phyloP scores from a whole-genome alignment of 2,329 filamentous ascomycete species.

The Aspergillus udagawae region DNA sequence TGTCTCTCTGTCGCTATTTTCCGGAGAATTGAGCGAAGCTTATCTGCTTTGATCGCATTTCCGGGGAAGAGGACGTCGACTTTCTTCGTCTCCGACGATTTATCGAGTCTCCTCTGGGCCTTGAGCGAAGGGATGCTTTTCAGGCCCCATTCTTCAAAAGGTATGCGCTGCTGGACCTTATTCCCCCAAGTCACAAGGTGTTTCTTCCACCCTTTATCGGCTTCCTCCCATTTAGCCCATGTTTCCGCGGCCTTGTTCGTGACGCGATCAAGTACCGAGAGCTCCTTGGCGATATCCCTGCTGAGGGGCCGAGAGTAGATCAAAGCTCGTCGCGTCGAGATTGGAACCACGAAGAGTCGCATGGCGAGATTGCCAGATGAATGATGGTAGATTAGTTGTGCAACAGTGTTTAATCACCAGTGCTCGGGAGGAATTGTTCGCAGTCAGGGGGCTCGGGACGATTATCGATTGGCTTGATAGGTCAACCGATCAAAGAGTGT shows the following conservation, averaged over 20 bases:
- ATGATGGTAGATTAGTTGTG: neutral
- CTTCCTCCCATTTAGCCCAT: conserved; percentile 85
- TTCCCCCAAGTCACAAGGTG: conserved; percentile 84
- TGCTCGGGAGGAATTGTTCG: conserved; percentile 5
- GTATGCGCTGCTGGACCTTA: conserved; percentile 75
- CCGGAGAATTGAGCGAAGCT: conserved; percentile 62
- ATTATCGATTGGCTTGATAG: conserved; percentile 19
- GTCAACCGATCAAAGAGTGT: conserved; percentile 14
- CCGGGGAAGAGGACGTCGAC: conserved; percentile 67
- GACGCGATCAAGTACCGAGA: conserved; percentile 63
- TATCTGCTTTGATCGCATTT: conserved; percentile 61
- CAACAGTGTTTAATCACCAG: conserved; percentile 3
- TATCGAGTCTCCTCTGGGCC: conserved; percentile 60
- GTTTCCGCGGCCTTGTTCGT: conserved; percentile 68
- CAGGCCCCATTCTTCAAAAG: conserved; percentile 95
- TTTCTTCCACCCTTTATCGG: conserved; percentile 82
- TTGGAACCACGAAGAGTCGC: conserved; percentile 89
- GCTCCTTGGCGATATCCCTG: conserved; percentile 50
- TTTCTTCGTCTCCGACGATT: conserved; percentile 62
- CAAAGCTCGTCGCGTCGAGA: conserved; percentile 85
- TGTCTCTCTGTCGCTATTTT: conserved; percentile 76
- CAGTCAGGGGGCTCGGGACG: conserved; percentile 11
- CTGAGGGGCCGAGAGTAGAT: conserved; percentile 83
- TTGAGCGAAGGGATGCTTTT: conserved; percentile 88
- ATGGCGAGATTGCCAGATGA: conserved; percentile 48